Evolutionary conservation across 176 grass and related monocot species (phyloP).

Genomic region (Puya raimondii): DNA sequence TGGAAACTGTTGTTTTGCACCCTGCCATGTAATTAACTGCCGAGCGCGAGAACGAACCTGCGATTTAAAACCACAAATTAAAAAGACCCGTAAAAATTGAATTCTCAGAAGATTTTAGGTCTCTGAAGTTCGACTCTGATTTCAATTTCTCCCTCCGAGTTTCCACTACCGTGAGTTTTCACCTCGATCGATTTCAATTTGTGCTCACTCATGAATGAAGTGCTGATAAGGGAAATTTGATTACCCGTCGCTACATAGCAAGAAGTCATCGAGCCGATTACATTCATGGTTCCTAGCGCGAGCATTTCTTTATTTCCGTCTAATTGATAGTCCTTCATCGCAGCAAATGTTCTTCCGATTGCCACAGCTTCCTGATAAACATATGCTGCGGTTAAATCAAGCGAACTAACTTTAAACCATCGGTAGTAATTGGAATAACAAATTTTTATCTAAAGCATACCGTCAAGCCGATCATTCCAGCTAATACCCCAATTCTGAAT

Average conservation of each 20-base stretch:
- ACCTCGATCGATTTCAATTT: no score
- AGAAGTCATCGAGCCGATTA: conserved; percentile 86
- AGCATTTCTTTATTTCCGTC: conserved; percentile 99
- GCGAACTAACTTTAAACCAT: background rate
- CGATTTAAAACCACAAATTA: conserved; percentile 4
- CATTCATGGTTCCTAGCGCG: conserved; percentile 89
- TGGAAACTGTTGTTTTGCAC: conserved; percentile 69
- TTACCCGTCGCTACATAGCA: conserved; percentile 87
- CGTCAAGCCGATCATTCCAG: conserved; percentile 71
- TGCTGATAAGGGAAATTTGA: background rate
- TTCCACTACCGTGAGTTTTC: no score
- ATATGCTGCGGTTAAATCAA: background rate
- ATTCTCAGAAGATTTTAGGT: no score
- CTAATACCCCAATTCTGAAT: conserved; percentile 66
- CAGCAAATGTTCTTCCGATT: conserved; percentile 97
- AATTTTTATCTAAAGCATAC: conserved; percentile 26
- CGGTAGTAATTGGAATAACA: background rate
- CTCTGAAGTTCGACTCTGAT: no score
- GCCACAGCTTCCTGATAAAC: conserved; percentile 74
- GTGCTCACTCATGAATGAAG: no score
- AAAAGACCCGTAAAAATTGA: background rate
- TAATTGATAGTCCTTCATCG: conserved; percentile 76
- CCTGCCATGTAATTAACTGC: conserved; percentile 97
- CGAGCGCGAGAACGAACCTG: conserved; percentile 93
- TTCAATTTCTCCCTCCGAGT: no score